These are phyloP conservation scores for Leccinum colubrinum DNA, from an alignment of 1,284 basidiomycete species.

Conservation along the genomic window DNA sequence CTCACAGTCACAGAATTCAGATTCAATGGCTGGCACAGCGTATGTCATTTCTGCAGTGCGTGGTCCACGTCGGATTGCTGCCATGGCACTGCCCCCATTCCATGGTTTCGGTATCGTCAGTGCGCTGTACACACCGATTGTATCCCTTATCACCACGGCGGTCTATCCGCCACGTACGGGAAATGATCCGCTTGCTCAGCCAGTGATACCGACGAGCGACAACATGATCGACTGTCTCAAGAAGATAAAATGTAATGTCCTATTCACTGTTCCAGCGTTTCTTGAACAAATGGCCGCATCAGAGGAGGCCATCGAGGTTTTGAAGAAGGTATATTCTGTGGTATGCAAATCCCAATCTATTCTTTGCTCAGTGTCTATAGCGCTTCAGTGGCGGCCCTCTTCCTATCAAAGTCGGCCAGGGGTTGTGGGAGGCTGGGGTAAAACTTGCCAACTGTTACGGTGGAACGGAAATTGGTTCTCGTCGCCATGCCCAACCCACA, in stretches of 20 bases:
- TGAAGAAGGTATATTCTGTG: background rate
- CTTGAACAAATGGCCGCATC: background rate
- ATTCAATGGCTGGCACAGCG: conserved; percentile 23
- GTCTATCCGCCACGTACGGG: conserved; percentile 19
- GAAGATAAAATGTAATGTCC: background rate
- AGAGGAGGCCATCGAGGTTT: background rate
- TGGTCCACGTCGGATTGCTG: conserved; percentile 17
- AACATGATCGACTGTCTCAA: conserved; percentile 14
- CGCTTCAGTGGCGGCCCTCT: conserved; percentile 27
- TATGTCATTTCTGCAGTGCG: background rate
- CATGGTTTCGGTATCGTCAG: conserved; percentile 24
- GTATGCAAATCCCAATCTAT: background rate
- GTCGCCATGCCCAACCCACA: background rate
- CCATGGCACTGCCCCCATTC: conserved; percentile 28
- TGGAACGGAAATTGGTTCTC: conserved; percentile 29
- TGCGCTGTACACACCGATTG: conserved; percentile 18
- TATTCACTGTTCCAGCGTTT: background rate
- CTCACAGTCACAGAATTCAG: conserved; percentile 23
- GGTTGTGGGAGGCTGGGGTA: conserved; percentile 23
- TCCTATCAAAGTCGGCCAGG: conserved; percentile 21
- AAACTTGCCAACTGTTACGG: conserved; percentile 21
- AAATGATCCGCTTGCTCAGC: conserved; percentile 8
- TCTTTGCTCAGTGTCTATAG: conserved; percentile 6
- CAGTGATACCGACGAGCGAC: conserved; percentile 19
- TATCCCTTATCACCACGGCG: conserved; percentile 3